Base-by-base conservation (phyloP, 495 filamentous ascomycete species). In the Aspergillus hancockii region DNA sequence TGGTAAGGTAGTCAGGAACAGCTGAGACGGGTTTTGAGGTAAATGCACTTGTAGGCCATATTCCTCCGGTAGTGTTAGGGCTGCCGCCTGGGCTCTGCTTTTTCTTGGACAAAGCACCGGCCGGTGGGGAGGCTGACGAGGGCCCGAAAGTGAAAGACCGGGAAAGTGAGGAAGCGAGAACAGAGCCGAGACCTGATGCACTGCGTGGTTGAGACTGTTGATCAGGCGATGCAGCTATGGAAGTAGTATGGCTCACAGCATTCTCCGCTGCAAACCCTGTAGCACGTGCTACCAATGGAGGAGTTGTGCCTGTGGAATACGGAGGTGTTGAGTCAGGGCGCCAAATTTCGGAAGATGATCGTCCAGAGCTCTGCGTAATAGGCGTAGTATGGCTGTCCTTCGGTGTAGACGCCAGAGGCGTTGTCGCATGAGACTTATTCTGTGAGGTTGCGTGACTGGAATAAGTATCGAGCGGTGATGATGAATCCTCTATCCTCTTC, bases 131-230 rank as follows among this genome's bases (percentile, higher is more conserved):
- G 8, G 87, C 83, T 8, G 88, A 88, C 7, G 87, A 83, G 12
- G 83, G 76, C 12, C 72, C 83, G 55, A 86, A 88, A 0, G 83
- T 80, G 53, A 91, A 88, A 16, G 88, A 86, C 16, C 87, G 83
- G n/a, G 88, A 85, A 6, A 93, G 75, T 51, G 87, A 88, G 12
- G 88, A 87, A 19, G 86, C 84, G 52, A 92, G 76, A 14, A 85
- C 85, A 30, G 84, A 87, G 4, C 77, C 77, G 62, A 80, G 68
- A 14, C 75, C 77, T 28, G 77, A 78, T 47, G 72, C 75, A 62
- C 70, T 76, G 52, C 72, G 65, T 31, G 70, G 61, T 30, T 76
- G 71, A 10, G 68, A 73, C 59, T 81, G 84, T 65, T 83, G 79
- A 58, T 85, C 90, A 14, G 91, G 89, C 16, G 90, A 95, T 0